These are phyloP conservation scores for Ensete ventricosum DNA, from an alignment of 176 grass and related monocot species.

Conservation along the genomic window DNA sequence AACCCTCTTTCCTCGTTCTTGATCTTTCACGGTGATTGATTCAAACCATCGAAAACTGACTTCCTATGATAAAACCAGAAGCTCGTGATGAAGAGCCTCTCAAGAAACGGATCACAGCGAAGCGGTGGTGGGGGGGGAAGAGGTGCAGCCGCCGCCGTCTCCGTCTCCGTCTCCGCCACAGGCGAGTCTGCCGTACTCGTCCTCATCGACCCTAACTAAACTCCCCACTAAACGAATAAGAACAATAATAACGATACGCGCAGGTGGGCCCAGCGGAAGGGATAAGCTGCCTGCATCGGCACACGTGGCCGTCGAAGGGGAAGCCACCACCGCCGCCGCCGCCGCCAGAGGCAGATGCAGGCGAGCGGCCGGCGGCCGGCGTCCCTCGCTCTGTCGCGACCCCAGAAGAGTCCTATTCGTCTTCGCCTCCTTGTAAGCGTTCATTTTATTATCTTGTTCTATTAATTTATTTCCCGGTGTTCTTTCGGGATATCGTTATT, in stretches of 20 bases:
- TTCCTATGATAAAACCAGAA: no score
- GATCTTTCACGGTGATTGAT: not conserved
- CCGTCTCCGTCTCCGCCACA: not conserved
- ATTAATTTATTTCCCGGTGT: not conserved
- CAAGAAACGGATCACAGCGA: not conserved
- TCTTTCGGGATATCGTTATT: no score
- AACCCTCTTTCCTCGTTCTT: slow-evolving; percentile 1
- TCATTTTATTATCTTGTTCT: slow-evolving; percentile 2
- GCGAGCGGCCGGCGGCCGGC: slow-evolving; percentile 31
- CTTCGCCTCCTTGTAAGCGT: slow-evolving; percentile 78
- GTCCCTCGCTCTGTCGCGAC: slow-evolving; percentile 57
- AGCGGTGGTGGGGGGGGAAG: not conserved
- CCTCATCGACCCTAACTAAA: no score
- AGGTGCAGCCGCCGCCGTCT: not conserved
- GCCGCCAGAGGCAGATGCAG: slow-evolving; percentile 44
- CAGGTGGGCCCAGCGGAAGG: not conserved
- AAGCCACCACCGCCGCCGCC: slow-evolving; percentile 29
- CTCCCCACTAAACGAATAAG: no score
- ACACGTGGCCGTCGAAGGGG: slow-evolving; percentile 48
- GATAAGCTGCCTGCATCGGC: not conserved
- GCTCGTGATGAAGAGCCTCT: not conserved
- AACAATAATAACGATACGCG: no score
- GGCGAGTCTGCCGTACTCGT: not conserved
- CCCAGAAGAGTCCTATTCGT: slow-evolving; percentile 65
- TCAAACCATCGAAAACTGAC: not conserved